These are phyloP conservation scores for Barnettozyma sucrosica DNA, from an alignment of 805 yeast species.

Conservation along the genomic window DNA sequence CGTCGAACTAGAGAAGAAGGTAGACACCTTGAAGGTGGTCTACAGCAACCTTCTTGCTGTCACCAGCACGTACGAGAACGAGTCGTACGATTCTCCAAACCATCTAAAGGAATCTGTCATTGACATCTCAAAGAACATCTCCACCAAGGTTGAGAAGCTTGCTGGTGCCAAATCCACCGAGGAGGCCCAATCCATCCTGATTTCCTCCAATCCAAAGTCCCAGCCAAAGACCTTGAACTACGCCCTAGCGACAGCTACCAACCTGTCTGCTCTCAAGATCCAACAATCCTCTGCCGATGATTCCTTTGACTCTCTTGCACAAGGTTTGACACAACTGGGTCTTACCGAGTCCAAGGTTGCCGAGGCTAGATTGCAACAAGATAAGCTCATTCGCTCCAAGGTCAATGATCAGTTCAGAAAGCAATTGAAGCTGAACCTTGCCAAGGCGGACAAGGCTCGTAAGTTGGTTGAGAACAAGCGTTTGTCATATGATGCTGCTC, in stretches of 20 bases:
- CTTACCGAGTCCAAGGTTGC: constrained; percentile 70
- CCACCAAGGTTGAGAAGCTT: constrained; percentile 58
- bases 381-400: constrained; percentile 59
- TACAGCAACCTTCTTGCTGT: constrained; percentile 53
- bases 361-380: constrained; percentile 78
- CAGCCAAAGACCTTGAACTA: constrained; percentile 79
- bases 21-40: constrained; percentile 66
- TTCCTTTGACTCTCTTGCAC: constrained; percentile 46
- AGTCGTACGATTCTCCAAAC: constrained; percentile 79
- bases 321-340: constrained; percentile 62
- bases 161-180: constrained; percentile 69
- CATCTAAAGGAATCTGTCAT: constrained; percentile 67
- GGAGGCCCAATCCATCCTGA: constrained; percentile 76
- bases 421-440: constrained; percentile 54
- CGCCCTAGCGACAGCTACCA: constrained; percentile 73
- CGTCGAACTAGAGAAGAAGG: constrained; percentile 57
- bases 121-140: constrained; percentile 62
- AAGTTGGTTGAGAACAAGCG: constrained; percentile 73
- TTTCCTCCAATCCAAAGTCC: constrained; percentile 41
- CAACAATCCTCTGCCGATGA: constrained; percentile 30
- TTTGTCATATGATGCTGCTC: constrained; percentile 72
- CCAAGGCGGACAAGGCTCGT: constrained; percentile 62
- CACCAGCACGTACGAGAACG: constrained; percentile 56
- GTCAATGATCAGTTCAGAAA: constrained; percentile 64
- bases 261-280: constrained; percentile 33